Evolutionary conservation across 805 yeast species (phyloP).

Genomic region (Babjeviella inositovora): DNA sequence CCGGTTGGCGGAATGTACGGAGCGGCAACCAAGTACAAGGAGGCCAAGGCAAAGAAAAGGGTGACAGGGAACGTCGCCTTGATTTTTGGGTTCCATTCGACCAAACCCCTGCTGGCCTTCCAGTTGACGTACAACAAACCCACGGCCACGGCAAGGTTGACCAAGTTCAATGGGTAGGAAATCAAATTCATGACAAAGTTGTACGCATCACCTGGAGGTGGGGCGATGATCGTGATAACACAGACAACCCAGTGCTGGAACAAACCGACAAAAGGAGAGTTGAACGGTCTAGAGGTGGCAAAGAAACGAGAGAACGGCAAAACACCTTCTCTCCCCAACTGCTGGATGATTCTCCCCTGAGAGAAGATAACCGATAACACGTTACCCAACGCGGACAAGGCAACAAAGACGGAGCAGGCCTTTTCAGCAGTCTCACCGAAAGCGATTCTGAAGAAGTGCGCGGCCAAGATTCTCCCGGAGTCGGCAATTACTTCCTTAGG

Average conservation of each 20-base stretch:
- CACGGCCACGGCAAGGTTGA: constrained; percentile 45
- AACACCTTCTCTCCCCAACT: constrained; percentile 69
- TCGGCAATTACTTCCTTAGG: constrained; percentile 41
- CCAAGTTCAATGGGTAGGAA: constrained; percentile 69
- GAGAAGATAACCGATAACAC: constrained; percentile 69
- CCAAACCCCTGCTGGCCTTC: constrained; percentile 28
- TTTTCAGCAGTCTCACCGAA: constrained; percentile 55
- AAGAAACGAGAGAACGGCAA: constrained; percentile 61
- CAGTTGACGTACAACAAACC: constrained; percentile 46
- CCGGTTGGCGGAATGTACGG: constrained; percentile 64
- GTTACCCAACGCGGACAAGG: constrained; percentile 69
- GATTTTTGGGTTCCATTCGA: constrained; percentile 59
- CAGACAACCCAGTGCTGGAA: constrained; percentile 68
- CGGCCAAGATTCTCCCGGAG: constrained; percentile 63
- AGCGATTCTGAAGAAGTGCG: constrained; percentile 55
- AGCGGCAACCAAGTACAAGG: constrained; percentile 54
- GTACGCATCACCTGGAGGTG: constrained; percentile 82
- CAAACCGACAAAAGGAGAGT: constrained; percentile 58
- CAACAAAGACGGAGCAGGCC: constrained; percentile 69
- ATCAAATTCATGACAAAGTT: constrained; percentile 67
- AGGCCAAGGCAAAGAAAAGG: constrained; percentile 45
- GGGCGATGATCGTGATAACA: constrained; percentile 57
- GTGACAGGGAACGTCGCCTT: constrained; percentile 50
- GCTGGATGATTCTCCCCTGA: constrained; percentile 71
- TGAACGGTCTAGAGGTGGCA: constrained; percentile 58